Conservation (phyloP, 768 basidiomycete species). For the Neoboletus magnificus region DNA sequence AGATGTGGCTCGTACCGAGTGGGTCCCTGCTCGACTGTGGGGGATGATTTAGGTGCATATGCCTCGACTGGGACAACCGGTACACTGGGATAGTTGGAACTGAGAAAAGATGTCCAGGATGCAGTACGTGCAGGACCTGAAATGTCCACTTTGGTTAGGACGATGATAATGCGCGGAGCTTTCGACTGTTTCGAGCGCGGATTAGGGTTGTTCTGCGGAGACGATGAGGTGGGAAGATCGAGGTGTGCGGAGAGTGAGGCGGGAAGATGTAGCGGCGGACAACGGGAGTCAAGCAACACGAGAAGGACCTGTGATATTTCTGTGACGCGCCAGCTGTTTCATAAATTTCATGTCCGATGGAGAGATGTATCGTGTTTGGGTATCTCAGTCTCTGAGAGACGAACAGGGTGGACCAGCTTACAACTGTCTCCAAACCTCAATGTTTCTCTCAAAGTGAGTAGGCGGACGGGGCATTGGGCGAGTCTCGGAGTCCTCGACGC, state of each 20-base stretch:
- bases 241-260: conserved; percentile 72
- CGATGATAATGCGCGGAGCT: conserved; percentile 49
- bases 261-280: conserved; percentile 84
- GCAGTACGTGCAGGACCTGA: conserved; percentile 60
- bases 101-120: conserved; percentile 65
- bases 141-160: conserved; percentile 88
- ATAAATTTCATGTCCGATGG: conserved; percentile 1
- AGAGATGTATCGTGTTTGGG: not conserved
- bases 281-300: conserved; percentile 85
- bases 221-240: conserved; percentile 7
- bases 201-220: not conserved
- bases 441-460: conserved; percentile 82
- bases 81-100: conserved; percentile 47
- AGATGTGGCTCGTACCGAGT: conserved; percentile 61
- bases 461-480: conserved; percentile 56
- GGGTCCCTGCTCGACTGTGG: conserved; percentile 38
- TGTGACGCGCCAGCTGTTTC: conserved; percentile 83
- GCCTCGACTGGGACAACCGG: conserved; percentile 76
- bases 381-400: not conserved
- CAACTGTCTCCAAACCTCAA: conserved; percentile 95
- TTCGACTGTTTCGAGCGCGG: conserved; percentile 31
- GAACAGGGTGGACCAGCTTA: conserved; percentile 37
- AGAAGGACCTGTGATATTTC: conserved; percentile 89
- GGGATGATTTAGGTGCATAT: conserved; percentile 51
- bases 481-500: conserved; percentile 15